A percentile compares a stretch with the other conserved stretches of the same genome.
Conservation (phyloP, 257 asterid genomes). For the Penstemon barbatus region DNA sequence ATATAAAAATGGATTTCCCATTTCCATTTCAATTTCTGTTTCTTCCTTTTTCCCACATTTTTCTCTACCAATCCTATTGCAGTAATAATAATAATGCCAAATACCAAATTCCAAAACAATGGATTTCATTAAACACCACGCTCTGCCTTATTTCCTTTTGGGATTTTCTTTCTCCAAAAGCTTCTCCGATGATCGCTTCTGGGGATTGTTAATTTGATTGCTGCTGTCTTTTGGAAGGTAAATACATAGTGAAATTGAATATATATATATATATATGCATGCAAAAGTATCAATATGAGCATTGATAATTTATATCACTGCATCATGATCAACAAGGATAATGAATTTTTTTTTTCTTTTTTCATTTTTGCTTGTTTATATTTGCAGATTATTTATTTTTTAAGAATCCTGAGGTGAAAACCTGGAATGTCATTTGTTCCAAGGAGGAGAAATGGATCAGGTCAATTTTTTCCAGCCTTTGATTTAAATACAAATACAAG, state of each 20-base stretch:
- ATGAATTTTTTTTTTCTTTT: conserved; percentile 10
- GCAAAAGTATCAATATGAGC: conserved; percentile 7
- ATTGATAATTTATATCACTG: conserved; percentile 8
- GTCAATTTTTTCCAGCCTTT: conserved; percentile 27
- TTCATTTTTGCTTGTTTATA: neutral
- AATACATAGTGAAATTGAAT: neutral
- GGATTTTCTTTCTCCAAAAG: conserved; percentile 11
- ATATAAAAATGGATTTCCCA: conserved; percentile 28
- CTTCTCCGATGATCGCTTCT: conserved; percentile 13
- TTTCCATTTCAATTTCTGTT: conserved; percentile 32
- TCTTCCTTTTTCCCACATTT: conserved; percentile 27
- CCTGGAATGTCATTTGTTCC: conserved; percentile 30
- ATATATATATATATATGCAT: conserved; percentile 22
- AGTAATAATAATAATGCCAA: conserved; percentile 18
- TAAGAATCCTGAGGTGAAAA: conserved; percentile 28
- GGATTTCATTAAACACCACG: conserved; percentile 4
- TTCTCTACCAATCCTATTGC: conserved; percentile 23
- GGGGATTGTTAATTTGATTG: conserved; percentile 22
- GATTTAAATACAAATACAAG: conserved; percentile 1
- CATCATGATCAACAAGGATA: neutral
- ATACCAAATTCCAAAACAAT: conserved; percentile 9
- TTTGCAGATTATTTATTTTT: conserved; percentile 16
- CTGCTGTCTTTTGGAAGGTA: conserved; percentile 15
- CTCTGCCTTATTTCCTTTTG: neutral
- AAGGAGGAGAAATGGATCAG: conserved; percentile 39